These are phyloP conservation scores for Colletotrichum spaethianum DNA, from an alignment of 2,329 filamentous ascomycete species.

Conservation along the genomic window DNA sequence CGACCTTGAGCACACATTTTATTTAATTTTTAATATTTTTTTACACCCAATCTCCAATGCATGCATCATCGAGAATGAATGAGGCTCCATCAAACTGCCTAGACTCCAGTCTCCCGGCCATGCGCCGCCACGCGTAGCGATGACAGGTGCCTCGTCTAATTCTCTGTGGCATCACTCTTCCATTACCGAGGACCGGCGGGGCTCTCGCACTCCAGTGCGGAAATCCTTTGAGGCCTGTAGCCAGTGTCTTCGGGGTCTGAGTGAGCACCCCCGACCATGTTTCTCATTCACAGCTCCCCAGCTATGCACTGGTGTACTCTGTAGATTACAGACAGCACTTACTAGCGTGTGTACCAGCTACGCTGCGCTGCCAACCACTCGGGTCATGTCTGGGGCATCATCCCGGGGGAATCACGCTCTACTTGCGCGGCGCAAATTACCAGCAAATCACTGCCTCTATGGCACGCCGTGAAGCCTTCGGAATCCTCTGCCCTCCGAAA, in stretches of 20 bases:
- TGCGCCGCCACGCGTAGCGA: background rate
- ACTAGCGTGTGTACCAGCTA: too few relatives aligned
- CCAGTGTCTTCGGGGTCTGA: background rate
- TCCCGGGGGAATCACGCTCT: too few relatives aligned
- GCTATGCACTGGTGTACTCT: background rate
- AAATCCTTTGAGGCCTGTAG: conserved; percentile 5
- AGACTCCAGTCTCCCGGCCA: background rate
- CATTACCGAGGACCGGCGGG: background rate
- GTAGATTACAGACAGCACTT: too few relatives aligned
- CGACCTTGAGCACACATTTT: background rate
- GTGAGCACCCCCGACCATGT: conserved; percentile 3
- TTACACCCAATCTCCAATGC: background rate
- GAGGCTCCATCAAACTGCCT: background rate
- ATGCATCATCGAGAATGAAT: background rate
- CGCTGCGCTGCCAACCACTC: too few relatives aligned
- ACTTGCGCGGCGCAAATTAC: background rate
- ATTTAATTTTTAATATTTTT: too few relatives aligned
- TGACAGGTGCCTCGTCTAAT: conserved; percentile 5
- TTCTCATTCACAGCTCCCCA: background rate
- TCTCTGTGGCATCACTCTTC: background rate
- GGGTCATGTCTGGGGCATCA: too few relatives aligned
- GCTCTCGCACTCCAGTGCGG: background rate
- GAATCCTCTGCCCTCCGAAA: background rate
- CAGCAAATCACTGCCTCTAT: background rate
- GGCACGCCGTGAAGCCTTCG: background rate